phyloP scores from a whole-genome alignment of 2,329 filamentous ascomycete genomes.

The Pyrenochaeta sp. region DNA sequence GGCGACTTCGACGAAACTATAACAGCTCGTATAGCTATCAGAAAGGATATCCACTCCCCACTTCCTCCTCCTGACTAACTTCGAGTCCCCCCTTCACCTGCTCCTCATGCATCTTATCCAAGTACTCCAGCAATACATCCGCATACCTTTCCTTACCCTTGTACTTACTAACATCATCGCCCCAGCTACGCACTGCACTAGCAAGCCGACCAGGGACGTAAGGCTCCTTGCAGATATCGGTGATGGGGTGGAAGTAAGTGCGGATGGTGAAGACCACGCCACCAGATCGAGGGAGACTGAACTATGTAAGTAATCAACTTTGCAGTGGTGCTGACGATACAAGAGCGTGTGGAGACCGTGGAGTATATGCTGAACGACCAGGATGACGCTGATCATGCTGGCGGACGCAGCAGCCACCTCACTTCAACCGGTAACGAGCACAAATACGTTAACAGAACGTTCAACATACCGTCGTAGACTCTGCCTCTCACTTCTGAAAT shows the following conservation, averaged over 20 bases:
- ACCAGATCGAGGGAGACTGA: slow-evolving; percentile 55
- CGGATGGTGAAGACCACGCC: slow-evolving; percentile 76
- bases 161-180: slow-evolving; percentile 76
- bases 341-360: not conserved
- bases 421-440: not conserved
- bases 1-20: not conserved
- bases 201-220: slow-evolving; percentile 82
- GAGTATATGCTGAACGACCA: not conserved
- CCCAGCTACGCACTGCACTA: slow-evolving; percentile 82
- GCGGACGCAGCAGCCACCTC: slow-evolving; percentile 1
- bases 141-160: slow-evolving; percentile 80
- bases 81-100: slow-evolving; percentile 75
- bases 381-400: slow-evolving; percentile 6
- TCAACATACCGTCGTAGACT: slow-evolving; percentile 64
- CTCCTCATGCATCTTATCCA: slow-evolving; percentile 77
- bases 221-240: slow-evolving; percentile 72
- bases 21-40: slow-evolving; percentile 22
- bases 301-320: not conserved
- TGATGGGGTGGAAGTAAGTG: slow-evolving; percentile 80
- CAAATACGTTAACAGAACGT: slow-evolving; percentile 8
- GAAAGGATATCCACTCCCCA: slow-evolving; percentile 67
- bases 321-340: not conserved
- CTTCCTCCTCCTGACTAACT: slow-evolving; percentile 67
- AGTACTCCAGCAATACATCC: slow-evolving; percentile 76
- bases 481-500: slow-evolving; percentile 80